Evolutionary conservation across 345 rosid genomes (phyloP), one percentile per base, ranked within the genome.

Genomic region (Lepidium sativum): DNA sequence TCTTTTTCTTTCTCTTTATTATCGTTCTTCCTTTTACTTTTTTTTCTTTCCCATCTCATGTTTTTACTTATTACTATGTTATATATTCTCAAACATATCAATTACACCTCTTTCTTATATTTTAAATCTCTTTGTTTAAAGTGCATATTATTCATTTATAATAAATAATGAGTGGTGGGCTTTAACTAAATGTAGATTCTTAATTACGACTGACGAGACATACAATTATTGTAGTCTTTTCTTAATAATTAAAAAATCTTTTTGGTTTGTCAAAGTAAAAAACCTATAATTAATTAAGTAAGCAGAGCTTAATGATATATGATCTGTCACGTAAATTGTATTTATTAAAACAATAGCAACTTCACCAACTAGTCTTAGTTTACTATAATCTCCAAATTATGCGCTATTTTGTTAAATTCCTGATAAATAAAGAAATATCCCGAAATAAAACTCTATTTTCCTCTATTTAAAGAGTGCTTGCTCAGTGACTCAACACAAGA

Each of bases 391-490:
- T 20, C 25, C 54, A 64, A 41, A 65, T 40, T 8, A 32, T 54
- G 51, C 53, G 4, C 32, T 64, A 2, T 18, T 10, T 20, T 32
- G 17, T 9, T 2, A 1, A 3, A 18, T 8, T 21, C 2, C 8
- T 6, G 7, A 27, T 47, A 40, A 59, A 48, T 41, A 61, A 6
- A 61, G 4, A 65, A 40, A n/a, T n/a, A n/a, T n/a, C n/a, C n/a
- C n/a, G n/a, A n/a, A n/a, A 54, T 23, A 41, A 65, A 58, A 65
- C 62, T 42, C 41, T 6, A 34, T 42, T 59, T 59, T 52, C 57
- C 42, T 23, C 66, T 66, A 65, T 66, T 59, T 72, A 66, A 66
- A 33, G 68, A 59, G 5, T 59, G 72, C 63, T 72, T 59, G 42
- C 35, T 50, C 35, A 66, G 4, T 45, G 20, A 66, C 76, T 66